These are phyloP conservation scores for Drechslerella stenobrocha DNA, from an alignment of 2,329 filamentous ascomycete species.

Conservation along the genomic window DNA sequence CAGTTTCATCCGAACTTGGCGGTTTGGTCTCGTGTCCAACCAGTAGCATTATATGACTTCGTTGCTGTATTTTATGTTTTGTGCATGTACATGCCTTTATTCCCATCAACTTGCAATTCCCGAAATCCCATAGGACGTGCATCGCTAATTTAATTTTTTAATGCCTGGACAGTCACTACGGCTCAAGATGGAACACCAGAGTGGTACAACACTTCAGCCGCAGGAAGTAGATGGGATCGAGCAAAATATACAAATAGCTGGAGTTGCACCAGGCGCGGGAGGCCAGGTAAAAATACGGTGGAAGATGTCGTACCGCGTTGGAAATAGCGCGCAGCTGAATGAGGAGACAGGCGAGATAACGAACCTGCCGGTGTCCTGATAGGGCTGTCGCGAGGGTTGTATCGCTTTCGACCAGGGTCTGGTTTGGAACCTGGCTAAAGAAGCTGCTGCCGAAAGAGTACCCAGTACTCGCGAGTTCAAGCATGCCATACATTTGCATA, in stretches of 20 bases:
- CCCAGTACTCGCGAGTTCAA: too few relatives aligned
- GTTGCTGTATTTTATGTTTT: conserved; percentile 1
- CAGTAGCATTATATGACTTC: not conserved
- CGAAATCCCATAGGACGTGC: too few relatives aligned
- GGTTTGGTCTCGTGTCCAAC: too few relatives aligned
- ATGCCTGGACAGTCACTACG: conserved; percentile 60
- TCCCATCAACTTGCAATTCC: not conserved
- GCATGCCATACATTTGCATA: too few relatives aligned
- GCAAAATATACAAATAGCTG: conserved; percentile 77
- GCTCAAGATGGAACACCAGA: conserved; percentile 73
- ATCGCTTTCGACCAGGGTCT: not conserved
- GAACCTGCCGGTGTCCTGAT: conserved; percentile 72
- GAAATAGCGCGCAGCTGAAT: conserved; percentile 60
- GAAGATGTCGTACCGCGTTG: conserved; percentile 78
- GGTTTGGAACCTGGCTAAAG: too few relatives aligned
- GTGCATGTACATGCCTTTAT: not conserved
- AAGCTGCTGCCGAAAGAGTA: too few relatives aligned
- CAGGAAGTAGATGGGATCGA: conserved; percentile 74
- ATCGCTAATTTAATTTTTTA: conserved; percentile 27
- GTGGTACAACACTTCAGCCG: conserved; percentile 73
- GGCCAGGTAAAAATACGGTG: conserved; percentile 84
- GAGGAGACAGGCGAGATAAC: conserved; percentile 85
- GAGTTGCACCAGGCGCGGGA: conserved; percentile 73
- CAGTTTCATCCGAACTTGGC: conserved; percentile 22
- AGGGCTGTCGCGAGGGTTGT: not conserved